phyloP scores from a whole-genome alignment of 208 protist species.

The Herpetomonas samuelpessoai region DNA sequence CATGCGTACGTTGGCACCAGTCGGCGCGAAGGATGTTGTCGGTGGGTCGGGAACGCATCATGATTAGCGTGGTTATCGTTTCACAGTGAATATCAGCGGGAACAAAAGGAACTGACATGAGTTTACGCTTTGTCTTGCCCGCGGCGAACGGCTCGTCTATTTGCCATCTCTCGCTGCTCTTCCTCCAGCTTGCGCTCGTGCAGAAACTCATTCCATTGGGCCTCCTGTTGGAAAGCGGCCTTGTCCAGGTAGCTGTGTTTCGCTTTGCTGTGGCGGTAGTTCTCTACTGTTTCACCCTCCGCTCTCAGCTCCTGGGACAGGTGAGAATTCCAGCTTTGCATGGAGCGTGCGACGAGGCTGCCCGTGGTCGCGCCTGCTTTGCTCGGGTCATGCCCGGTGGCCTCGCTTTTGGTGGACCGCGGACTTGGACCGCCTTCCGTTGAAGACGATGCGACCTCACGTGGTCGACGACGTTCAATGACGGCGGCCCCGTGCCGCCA shows the following conservation, averaged over 20 bases:
- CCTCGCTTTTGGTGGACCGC: background rate
- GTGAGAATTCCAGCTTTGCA: slow-evolving; percentile 61
- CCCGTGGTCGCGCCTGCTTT: background rate
- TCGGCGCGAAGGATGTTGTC: too few relatives aligned
- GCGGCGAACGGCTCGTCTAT: slow-evolving; percentile 51
- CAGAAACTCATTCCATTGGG: slow-evolving; percentile 69
- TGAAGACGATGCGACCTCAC: too few relatives aligned
- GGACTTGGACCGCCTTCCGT: too few relatives aligned
- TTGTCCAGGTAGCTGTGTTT: slow-evolving; percentile 71
- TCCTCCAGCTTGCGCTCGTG: slow-evolving; percentile 54
- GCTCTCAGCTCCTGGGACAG: slow-evolving; percentile 32
- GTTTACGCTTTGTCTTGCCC: slow-evolving; percentile 34
- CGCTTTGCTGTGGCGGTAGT: slow-evolving; percentile 45
- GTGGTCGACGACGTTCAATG: background rate
- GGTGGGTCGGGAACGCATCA: too few relatives aligned
- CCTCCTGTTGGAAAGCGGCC: slow-evolving; percentile 45
- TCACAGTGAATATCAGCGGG: too few relatives aligned
- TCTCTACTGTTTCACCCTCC: slow-evolving; percentile 74
- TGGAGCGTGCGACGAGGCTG: slow-evolving; percentile 54
- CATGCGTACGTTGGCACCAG: too few relatives aligned
- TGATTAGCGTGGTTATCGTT: too few relatives aligned
- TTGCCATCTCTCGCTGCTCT: slow-evolving; percentile 40
- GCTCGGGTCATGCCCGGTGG: too few relatives aligned
- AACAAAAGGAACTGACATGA: too few relatives aligned
- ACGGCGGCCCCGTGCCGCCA: background rate